Conservation (phyloP, 768 basidiomycete genomes). For the Candolleomyces efflorescens region DNA sequence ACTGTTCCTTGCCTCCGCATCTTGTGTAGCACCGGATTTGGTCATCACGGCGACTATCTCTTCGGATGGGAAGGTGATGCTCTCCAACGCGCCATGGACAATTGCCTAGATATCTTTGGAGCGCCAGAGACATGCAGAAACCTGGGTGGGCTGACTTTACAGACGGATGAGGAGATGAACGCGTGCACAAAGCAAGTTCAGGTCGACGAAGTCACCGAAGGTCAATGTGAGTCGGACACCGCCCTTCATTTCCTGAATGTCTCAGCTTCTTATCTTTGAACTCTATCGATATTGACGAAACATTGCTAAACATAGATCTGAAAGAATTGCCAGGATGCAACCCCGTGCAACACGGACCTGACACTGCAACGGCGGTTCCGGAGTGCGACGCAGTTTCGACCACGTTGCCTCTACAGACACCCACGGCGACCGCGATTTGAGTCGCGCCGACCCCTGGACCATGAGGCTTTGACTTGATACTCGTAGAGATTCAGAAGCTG, state of each 20-base stretch:
- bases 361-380: neutral
- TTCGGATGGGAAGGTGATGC: slow-evolving; percentile 4
- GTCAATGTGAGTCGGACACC: neutral
- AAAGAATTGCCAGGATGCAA: neutral
- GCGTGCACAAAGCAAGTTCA: slow-evolving; percentile 1
- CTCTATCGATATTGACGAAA: neutral
- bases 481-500: too few relatives aligned
- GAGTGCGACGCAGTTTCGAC: neutral
- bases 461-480: too few relatives aligned
- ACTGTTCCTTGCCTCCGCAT: neutral
- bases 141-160: neutral
- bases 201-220: neutral
- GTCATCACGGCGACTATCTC: slow-evolving; percentile 1
- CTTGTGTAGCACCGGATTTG: neutral
- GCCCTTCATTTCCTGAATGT: neutral
- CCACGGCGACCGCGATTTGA: neutral
- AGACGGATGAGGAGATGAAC: slow-evolving; percentile 3
- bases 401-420: neutral
- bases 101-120: neutral
- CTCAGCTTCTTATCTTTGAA: neutral
- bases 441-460: too few relatives aligned
- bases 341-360: neutral
- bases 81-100: slow-evolving; percentile 3
- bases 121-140: neutral
- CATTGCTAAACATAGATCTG: neutral